Evolutionary conservation across 345 rosid species (phyloP).

Genomic region (Eucalyptus marginata): DNA sequence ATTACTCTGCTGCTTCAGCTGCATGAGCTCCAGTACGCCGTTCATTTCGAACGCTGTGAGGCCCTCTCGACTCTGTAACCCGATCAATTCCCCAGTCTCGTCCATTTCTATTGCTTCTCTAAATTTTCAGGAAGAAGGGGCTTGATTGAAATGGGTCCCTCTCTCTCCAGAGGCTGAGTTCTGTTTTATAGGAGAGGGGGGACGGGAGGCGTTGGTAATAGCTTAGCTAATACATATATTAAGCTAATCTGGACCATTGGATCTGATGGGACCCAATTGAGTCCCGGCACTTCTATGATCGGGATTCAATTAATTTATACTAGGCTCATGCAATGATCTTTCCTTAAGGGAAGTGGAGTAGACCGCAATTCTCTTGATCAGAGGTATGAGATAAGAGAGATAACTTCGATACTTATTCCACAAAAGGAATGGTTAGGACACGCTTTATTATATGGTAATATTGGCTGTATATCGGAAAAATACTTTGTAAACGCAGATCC

Average conservation of each 20-base stretch:
- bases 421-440: background rate
- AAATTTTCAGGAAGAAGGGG: background rate
- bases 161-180: background rate
- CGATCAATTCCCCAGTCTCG: background rate
- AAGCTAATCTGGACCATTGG: background rate
- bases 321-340: background rate
- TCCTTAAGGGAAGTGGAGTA: background rate
- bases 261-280: background rate
- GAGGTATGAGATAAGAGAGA: background rate
- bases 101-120: background rate
- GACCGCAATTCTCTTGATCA: background rate
- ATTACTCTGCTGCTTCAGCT: background rate
- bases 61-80: background rate
- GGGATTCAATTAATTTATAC: background rate
- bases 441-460: background rate
- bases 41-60: background rate
- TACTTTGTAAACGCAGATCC: background rate
- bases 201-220: background rate
- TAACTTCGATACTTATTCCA: background rate
- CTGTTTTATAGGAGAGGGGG: background rate
- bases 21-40: background rate
- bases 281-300: background rate
- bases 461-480: background rate
- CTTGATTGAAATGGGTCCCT: background rate
- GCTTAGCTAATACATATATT: background rate